These are phyloP conservation scores for Podila verticillata DNA, from an alignment of 192 early-diverging fungal species.

Conservation along the genomic window DNA sequence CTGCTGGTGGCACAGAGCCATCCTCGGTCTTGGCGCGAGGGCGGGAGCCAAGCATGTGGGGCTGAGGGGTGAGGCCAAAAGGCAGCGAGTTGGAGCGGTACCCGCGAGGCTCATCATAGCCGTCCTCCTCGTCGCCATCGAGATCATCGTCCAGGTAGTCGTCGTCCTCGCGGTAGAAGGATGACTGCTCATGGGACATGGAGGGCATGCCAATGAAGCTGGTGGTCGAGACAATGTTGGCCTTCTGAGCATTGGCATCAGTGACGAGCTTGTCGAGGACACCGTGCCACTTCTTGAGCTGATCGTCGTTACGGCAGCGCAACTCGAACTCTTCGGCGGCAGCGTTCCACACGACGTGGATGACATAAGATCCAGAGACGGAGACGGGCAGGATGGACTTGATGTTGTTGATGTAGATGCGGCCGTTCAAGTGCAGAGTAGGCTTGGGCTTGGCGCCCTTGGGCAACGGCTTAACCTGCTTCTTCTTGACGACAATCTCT, in stretches of 20 bases:
- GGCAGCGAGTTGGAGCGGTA: slow-evolving; percentile 54
- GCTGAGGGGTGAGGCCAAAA: slow-evolving; percentile 41
- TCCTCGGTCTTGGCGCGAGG: slow-evolving; percentile 53
- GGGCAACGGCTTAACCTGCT: slow-evolving; percentile 44
- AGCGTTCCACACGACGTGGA: slow-evolving; percentile 88
- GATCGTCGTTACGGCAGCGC: slow-evolving; percentile 91
- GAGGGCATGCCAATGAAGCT: slow-evolving; percentile 40
- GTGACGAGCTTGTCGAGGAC: slow-evolving; percentile 79
- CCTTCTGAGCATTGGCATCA: slow-evolving; percentile 54
- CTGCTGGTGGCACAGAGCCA: slow-evolving; percentile 25
- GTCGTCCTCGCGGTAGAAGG: slow-evolving; percentile 56
- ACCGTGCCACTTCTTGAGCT: slow-evolving; percentile 88
- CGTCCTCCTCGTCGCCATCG: slow-evolving; percentile 50
- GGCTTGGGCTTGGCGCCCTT: slow-evolving; percentile 68
- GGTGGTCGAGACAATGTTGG: slow-evolving; percentile 46
- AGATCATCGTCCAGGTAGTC: slow-evolving; percentile 59
- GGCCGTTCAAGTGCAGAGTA: slow-evolving; percentile 81
- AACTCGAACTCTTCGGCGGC: slow-evolving; percentile 85
- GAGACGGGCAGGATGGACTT: slow-evolving; percentile 45
- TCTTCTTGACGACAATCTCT: slow-evolving; percentile 68
- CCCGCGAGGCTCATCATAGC: slow-evolving; percentile 31
- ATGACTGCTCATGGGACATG: slow-evolving; percentile 38
- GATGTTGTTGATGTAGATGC: slow-evolving; percentile 88
- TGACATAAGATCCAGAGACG: slow-evolving; percentile 55
- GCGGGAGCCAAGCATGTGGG: slow-evolving; percentile 40